Percentiles rank a stretch among this genome's conserved stretches.
These are phyloP conservation scores for Cladosporium sp. DNA, from an alignment of 2,329 filamentous ascomycete genomes.

Conservation along the genomic window DNA sequence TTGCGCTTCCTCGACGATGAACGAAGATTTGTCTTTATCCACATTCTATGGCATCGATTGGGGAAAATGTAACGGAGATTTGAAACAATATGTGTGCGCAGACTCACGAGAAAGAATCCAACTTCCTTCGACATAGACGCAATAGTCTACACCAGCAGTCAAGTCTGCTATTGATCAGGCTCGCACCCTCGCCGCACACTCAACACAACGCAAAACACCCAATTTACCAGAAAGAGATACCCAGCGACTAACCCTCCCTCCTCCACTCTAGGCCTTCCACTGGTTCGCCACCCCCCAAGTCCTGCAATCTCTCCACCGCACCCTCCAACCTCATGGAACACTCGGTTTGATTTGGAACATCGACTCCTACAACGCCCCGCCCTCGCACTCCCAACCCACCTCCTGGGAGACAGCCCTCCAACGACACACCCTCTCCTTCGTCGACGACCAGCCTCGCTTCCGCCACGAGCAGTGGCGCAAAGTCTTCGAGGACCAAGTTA, in stretches of 20 bases:
- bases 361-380: slow-evolving; percentile 59
- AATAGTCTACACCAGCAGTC: background rate
- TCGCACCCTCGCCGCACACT: background rate
- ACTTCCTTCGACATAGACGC: background rate
- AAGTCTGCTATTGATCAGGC: background rate
- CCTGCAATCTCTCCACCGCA: slow-evolving; percentile 65
- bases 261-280: slow-evolving; percentile 41
- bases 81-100: background rate
- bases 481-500: slow-evolving; percentile 62
- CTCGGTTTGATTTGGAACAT: slow-evolving; percentile 69
- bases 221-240: background rate
- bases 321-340: slow-evolving; percentile 60
- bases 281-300: slow-evolving; percentile 67
- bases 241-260: slow-evolving; percentile 2
- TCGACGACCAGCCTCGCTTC: slow-evolving; percentile 65
- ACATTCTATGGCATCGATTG: background rate
- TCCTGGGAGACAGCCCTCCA: slow-evolving; percentile 64
- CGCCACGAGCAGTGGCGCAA: slow-evolving; percentile 64
- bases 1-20: background rate
- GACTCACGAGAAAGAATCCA: background rate
- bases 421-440: slow-evolving; percentile 50
- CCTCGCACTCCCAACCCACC: slow-evolving; percentile 55
- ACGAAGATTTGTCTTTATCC: background rate
- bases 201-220: background rate
- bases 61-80: background rate